Evolutionary conservation across 1,139 yeast species (phyloP).

Genomic region (Williopsis jadinii): DNA sequence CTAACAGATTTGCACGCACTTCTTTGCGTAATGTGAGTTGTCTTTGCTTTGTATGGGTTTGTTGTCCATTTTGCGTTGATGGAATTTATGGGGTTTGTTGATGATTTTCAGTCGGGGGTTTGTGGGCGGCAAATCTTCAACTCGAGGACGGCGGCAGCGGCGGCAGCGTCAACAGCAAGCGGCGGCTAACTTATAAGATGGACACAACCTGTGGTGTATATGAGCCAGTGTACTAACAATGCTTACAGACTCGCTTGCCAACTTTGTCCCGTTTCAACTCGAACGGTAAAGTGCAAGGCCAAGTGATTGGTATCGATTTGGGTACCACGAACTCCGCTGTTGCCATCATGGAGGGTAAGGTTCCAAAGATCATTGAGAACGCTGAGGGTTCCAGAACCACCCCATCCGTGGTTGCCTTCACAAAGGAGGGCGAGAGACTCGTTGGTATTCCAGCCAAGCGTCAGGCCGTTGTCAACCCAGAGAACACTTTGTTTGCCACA

Average conservation of each 20-base stretch:
- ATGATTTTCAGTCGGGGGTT: too few species aligned
- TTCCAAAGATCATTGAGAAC: conserved; percentile 56
- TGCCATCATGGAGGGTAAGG: conserved; percentile 43
- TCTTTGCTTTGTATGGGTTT: neutral
- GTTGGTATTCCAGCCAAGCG: conserved; percentile 64
- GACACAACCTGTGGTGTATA: too few species aligned
- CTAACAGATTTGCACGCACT: conserved; percentile 19
- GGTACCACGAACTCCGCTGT: conserved; percentile 84
- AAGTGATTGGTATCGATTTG: conserved; percentile 73
- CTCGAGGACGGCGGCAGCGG: too few species aligned
- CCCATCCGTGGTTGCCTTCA: conserved; percentile 65
- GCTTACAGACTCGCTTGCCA: conserved; percentile 29
- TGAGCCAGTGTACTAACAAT: conserved; percentile 2
- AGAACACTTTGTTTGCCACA: conserved; percentile 68
- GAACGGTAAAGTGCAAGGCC: conserved; percentile 29
- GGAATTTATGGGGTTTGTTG: too few species aligned
- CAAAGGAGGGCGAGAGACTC: conserved; percentile 32
- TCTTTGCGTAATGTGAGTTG: conserved; percentile 21
- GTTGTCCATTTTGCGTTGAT: neutral
- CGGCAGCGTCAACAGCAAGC: too few species aligned
- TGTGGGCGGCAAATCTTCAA: too few species aligned
- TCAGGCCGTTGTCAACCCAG: conserved; percentile 59
- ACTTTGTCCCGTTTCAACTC: conserved; percentile 44
- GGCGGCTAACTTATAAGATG: too few species aligned
- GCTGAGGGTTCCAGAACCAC: conserved; percentile 65